Evolutionary conservation across 805 yeast genomes (phyloP), one percentile per base, ranked within the genome.

Genomic region (Yamadazyma takamatsuzukensis): DNA sequence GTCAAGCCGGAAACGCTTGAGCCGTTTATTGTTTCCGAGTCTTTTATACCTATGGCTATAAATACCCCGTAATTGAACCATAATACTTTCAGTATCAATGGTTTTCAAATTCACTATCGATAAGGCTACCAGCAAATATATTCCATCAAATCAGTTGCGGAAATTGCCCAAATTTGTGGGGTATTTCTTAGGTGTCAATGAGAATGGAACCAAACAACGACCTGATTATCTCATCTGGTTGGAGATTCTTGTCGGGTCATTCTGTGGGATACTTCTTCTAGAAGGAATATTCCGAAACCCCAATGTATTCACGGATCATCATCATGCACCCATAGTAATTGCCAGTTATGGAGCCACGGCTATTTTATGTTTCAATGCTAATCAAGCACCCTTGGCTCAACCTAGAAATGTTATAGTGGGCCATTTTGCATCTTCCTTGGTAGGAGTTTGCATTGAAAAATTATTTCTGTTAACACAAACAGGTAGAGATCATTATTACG

Each of bases 341-440:
- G 80, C 79, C 3, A 59, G 70, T 41, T 74, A 74, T 42, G 86
- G 80, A 0, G 87, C 87, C 0, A 60, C 79, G 2, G 81, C 83
- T 1, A 70, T 80, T 21, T 56, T 80, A 9, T 56, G 74, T 25
- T 80, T 72, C 53, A 79, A 78, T 47, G 70, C 74, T 2, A 55
- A 61, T n/a, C 65, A 51, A 14, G 70, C 72, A 0, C 85, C 86
- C 1, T 54, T 80, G 28, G 75, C 83, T 1, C 86, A 80, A 55
- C 86, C 87, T 0, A 53, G 85, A 29, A 76, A 73, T 47, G 56
- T 78, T 2, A 30, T 79, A 9, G 24, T 73, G 26, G 85, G 85
- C 4, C 80, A 78, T 31, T 66, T 79, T 36, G 11, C 75, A 6
- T 53, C 78, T 8, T 58, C 80, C 0, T 28, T 79, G 10, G 47